Conservation (phyloP, 2,329 filamentous ascomycete genomes). For the Aspergillus chevalieri region DNA sequence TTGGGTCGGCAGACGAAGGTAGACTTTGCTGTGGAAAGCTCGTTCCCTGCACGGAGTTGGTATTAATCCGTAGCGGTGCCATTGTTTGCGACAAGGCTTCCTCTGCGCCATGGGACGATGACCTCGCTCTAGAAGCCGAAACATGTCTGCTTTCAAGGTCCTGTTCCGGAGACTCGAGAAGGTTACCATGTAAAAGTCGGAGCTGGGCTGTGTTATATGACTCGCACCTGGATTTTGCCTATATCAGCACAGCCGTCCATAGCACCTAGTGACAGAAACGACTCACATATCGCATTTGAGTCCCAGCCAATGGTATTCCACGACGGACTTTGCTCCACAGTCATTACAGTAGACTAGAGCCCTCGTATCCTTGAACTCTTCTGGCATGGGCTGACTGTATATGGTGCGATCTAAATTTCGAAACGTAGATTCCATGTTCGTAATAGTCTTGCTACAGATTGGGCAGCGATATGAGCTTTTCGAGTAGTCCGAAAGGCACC, state of each 20-base stretch:
- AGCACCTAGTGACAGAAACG: background rate
- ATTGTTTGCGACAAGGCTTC: conserved; percentile 15
- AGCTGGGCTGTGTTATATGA: conserved; percentile 44
- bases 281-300: conserved; percentile 67
- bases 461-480: conserved; percentile 90
- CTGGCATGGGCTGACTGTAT: conserved; percentile 82
- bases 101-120: conserved; percentile 23
- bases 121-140: conserved; percentile 15
- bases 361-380: conserved; percentile 69
- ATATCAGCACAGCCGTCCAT: conserved; percentile 7
- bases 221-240: conserved; percentile 31
- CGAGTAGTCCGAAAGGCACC: conserved; percentile 83
- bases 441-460: conserved; percentile 91
- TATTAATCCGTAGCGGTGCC: conserved; percentile 24
- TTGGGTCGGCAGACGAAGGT: conserved; percentile 14
- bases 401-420: conserved; percentile 85
- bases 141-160: conserved; percentile 14
- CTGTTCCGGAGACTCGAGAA: conserved; percentile 19
- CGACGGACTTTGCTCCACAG: conserved; percentile 79
- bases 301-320: conserved; percentile 89
- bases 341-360: conserved; percentile 91
- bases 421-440: conserved; percentile 96
- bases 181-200: conserved; percentile 31
- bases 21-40: conserved; percentile 14
- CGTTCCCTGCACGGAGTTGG: conserved; percentile 17